A percentile compares a stretch with the other conserved stretches of the same genome.
Evolutionary conservation across 23 red algal genomes (phyloP).

Genomic region (Chondrus crispus): DNA sequence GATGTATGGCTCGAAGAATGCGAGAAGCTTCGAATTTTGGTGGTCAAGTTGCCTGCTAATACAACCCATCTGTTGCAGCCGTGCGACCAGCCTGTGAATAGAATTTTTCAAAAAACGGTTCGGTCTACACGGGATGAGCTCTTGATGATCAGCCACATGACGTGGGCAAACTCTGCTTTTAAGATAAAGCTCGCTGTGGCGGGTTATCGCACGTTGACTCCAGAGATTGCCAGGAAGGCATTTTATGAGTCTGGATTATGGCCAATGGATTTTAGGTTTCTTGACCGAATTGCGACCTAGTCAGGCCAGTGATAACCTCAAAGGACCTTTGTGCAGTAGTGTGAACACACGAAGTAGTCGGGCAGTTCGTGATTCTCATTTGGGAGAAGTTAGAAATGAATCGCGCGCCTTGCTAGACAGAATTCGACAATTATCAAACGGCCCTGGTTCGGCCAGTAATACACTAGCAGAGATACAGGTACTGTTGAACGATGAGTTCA

Average conservation of each 20-base stretch:
- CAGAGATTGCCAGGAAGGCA: not conserved
- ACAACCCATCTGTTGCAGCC: conserved; percentile 13
- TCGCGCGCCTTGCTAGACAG: too few relatives aligned
- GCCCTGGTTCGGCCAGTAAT: too few relatives aligned
- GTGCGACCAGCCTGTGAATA: not conserved
- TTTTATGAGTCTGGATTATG: not conserved
- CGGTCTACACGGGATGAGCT: not conserved
- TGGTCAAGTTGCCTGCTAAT: not conserved
- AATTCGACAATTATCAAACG: too few relatives aligned
- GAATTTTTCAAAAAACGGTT: not conserved
- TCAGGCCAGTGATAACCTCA: too few relatives aligned
- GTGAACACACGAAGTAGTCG: too few relatives aligned
- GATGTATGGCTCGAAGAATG: not conserved
- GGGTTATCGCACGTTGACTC: not conserved
- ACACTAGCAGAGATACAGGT: too few relatives aligned
- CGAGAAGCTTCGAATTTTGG: not conserved
- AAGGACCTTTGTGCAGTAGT: too few relatives aligned
- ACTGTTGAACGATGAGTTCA: too few relatives aligned
- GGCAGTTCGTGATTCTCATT: too few relatives aligned
- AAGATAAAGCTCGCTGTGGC: conserved; percentile 1
- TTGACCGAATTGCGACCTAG: not conserved
- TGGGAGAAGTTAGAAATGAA: too few relatives aligned
- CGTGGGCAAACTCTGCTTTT: not conserved
- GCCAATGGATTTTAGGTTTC: conserved; percentile 4
- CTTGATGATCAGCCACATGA: not conserved